phyloP scores from a whole-genome alignment of 805 yeast genomes.

The Alloascoidea africana region DNA sequence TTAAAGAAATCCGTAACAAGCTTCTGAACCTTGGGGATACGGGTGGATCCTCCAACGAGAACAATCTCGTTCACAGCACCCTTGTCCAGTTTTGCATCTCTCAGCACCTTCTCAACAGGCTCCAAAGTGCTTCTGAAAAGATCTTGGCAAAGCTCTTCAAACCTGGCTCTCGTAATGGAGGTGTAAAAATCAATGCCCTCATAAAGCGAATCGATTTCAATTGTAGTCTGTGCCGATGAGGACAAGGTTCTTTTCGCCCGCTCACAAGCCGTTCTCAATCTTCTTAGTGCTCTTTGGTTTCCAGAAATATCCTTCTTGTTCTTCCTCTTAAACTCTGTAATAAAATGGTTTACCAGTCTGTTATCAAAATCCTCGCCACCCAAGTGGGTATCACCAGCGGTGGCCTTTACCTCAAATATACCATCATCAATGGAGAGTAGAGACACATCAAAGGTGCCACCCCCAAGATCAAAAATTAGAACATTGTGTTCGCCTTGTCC shows the following conservation, averaged over 20 bases:
- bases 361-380: slow-evolving; percentile 99
- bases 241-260: slow-evolving; percentile 98
- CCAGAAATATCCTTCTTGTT: slow-evolving; percentile 85
- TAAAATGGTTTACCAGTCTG: slow-evolving; percentile 89
- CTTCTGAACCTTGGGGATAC: slow-evolving; percentile 95
- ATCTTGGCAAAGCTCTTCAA: slow-evolving; percentile 91
- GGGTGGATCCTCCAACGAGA: slow-evolving; percentile 94
- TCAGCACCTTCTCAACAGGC: slow-evolving; percentile 90
- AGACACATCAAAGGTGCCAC: slow-evolving; percentile 98
- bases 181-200: slow-evolving; percentile 97
- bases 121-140: slow-evolving; percentile 86
- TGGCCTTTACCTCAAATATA: slow-evolving; percentile 92
- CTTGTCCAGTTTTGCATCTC: slow-evolving; percentile 84
- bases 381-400: slow-evolving; percentile 83
- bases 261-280: slow-evolving; percentile 98
- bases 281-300: slow-evolving; percentile 96
- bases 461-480: slow-evolving; percentile 91
- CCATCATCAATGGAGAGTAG: slow-evolving; percentile 88
- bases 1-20: slow-evolving; percentile 92
- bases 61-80: slow-evolving; percentile 84
- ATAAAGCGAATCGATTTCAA: slow-evolving; percentile 85
- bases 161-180: slow-evolving; percentile 92
- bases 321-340: slow-evolving; percentile 94
- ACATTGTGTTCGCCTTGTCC: slow-evolving; percentile 76
- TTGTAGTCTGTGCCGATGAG: slow-evolving; percentile 87